phyloP scores from a whole-genome alignment of 169 alveolate genomes.

The Babesia ovata region DNA sequence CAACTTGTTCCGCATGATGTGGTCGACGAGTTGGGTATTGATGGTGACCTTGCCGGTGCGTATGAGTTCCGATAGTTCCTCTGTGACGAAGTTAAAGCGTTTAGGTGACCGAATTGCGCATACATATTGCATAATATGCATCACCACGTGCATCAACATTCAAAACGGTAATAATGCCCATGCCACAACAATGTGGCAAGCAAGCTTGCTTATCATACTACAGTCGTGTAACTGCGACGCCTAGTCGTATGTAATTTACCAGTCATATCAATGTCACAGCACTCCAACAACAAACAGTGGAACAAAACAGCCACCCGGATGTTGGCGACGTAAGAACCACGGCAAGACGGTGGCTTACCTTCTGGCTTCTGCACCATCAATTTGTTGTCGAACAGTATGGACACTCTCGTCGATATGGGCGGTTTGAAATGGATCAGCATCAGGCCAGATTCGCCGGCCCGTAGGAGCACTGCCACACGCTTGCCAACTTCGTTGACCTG shows the following conservation, averaged over 20 bases:
- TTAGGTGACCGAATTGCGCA: background rate
- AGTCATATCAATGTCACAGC: too few relatives aligned
- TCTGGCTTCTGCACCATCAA: background rate
- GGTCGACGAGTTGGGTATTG: constrained; percentile 50
- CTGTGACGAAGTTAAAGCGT: background rate
- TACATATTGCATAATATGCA: background rate
- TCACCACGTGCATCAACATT: background rate
- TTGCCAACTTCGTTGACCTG: constrained; percentile 10
- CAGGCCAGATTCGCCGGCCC: background rate
- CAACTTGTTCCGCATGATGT: constrained; percentile 43
- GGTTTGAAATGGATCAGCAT: constrained; percentile 1
- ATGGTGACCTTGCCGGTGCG: constrained; percentile 32
- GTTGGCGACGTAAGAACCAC: too few relatives aligned
- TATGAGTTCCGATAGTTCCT: constrained; percentile 30
- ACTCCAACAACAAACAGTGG: too few relatives aligned
- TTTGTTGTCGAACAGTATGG: constrained; percentile 5
- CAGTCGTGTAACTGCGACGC: background rate
- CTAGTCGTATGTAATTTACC: too few relatives aligned
- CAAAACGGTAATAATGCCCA: background rate
- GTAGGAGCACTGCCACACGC: constrained; percentile 2
- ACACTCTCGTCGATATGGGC: background rate
- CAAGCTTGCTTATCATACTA: background rate
- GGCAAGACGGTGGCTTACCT: background rate
- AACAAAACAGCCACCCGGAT: too few relatives aligned
- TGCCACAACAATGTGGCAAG: background rate